phyloP scores from a whole-genome alignment of 2,329 filamentous ascomycete genomes.

The Fusarium sp. region DNA sequence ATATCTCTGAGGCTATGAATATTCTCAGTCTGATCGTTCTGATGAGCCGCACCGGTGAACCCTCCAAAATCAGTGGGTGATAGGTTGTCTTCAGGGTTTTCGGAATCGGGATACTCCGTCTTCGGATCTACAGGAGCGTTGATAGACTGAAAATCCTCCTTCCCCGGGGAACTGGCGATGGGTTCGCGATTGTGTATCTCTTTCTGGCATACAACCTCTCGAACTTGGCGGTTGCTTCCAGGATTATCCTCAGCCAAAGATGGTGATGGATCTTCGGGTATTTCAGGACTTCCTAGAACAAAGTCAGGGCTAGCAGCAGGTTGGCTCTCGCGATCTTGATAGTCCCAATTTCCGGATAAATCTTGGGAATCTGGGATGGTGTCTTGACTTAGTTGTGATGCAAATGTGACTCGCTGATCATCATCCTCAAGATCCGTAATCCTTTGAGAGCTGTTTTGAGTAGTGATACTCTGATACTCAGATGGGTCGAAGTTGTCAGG shows the following conservation, averaged over 20 bases:
- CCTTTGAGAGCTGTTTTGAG: slow-evolving; percentile 41
- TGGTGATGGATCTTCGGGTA: neutral
- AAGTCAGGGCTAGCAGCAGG: neutral
- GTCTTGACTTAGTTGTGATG: slow-evolving; percentile 45
- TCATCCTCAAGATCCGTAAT: slow-evolving; percentile 49
- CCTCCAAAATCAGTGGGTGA: neutral
- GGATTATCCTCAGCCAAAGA: neutral
- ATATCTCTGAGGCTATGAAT: neutral
- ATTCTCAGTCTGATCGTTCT: neutral
- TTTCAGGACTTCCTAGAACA: neutral
- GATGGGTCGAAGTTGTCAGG: slow-evolving; percentile 45
- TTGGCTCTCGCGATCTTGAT: slow-evolving; percentile 4
- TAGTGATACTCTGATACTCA: slow-evolving; percentile 48
- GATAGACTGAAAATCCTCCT: neutral
- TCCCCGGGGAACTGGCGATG: neutral
- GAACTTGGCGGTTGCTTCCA: neutral
- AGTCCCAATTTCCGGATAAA: slow-evolving; percentile 39
- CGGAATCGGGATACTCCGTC: neutral
- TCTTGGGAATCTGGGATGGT: slow-evolving; percentile 59
- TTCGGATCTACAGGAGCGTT: neutral
- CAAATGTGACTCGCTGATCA: slow-evolving; percentile 45
- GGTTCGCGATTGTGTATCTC: neutral
- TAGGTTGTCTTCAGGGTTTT: neutral
- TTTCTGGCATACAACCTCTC: neutral
- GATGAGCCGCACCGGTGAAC: neutral